Conservation (phyloP, 306 rosid genomes). For the Pterocarpus santalinus region DNA sequence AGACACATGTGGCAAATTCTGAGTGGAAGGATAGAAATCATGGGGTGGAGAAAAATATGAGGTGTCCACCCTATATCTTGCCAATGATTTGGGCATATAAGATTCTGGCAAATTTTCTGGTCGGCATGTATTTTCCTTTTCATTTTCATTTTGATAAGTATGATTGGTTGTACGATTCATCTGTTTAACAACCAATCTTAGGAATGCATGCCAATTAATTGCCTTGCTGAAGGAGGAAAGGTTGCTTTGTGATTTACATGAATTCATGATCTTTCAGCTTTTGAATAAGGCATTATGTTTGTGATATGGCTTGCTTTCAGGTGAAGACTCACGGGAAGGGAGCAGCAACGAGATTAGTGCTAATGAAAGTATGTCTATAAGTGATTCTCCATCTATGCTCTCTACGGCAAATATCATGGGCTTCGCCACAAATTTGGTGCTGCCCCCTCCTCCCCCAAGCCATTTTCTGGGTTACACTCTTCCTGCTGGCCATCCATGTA, state of each 20-base stretch:
- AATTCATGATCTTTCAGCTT: not conserved
- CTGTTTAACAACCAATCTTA: not conserved
- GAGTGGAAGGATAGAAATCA: too few relatives aligned
- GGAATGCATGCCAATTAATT: slow-evolving; percentile 36
- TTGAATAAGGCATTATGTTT: slow-evolving; percentile 30
- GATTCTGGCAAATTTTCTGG: too few relatives aligned
- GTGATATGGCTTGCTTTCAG: slow-evolving; percentile 53
- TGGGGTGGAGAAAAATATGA: too few relatives aligned
- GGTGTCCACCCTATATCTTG: too few relatives aligned
- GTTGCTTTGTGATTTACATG: slow-evolving; percentile 34
- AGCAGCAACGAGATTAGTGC: slow-evolving; percentile 43
- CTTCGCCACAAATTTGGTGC: slow-evolving; percentile 28
- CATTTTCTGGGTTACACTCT: slow-evolving; percentile 86
- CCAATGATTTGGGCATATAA: too few relatives aligned
- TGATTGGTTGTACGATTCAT: slow-evolving; percentile 15
- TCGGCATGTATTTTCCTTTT: not conserved
- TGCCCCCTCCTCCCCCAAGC: slow-evolving; percentile 73
- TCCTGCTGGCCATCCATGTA: slow-evolving; percentile 91
- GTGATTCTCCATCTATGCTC: slow-evolving; percentile 40
- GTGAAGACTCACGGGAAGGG: slow-evolving; percentile 60
- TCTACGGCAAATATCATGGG: slow-evolving; percentile 42
- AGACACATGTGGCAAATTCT: too few relatives aligned
- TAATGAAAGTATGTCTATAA: slow-evolving; percentile 49
- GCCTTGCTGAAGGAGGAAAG: slow-evolving; percentile 22
- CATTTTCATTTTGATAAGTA: slow-evolving; percentile 25